Evolutionary conservation across 345 rosid genomes (phyloP).

Genomic region (Bruguiera parviflora): DNA sequence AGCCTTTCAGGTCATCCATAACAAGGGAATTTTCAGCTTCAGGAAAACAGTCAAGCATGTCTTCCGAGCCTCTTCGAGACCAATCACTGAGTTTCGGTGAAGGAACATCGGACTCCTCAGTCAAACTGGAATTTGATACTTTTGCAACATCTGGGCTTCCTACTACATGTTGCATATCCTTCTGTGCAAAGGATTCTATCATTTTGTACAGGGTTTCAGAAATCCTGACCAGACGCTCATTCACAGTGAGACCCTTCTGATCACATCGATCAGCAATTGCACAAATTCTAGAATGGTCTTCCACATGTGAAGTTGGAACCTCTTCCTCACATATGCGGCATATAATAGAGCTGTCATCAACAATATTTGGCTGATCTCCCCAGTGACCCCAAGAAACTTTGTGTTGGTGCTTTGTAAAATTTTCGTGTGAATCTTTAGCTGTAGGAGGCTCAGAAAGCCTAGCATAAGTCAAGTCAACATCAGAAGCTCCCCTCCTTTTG

Average conservation of each 20-base stretch:
- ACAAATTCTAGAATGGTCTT: conserved; percentile 95
- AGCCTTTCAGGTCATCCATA: conserved; percentile 90
- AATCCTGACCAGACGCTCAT: conserved; percentile 82
- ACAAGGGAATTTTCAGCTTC: conserved; percentile 73
- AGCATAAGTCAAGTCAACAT: conserved; percentile 36
- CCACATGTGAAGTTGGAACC: conserved; percentile 81
- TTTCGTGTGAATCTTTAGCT: conserved; percentile 59
- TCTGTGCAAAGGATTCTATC: conserved; percentile 66
- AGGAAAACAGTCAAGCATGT: conserved; percentile 95
- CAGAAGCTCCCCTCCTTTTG: conserved; percentile 40
- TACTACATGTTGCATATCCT: conserved; percentile 59
- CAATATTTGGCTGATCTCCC: conserved; percentile 66
- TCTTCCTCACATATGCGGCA: conserved; percentile 99
- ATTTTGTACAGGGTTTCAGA: conserved; percentile 91
- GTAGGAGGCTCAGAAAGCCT: conserved; percentile 47
- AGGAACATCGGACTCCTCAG: conserved; percentile 79
- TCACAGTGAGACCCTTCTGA: conserved; percentile 74
- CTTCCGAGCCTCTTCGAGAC: conserved; percentile 97
- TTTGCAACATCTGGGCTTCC: conserved; percentile 92
- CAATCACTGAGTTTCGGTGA: conserved; percentile 97
- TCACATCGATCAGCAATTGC: conserved; percentile 94
- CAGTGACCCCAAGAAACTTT: conserved; percentile 95
- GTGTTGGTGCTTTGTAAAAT: conserved; percentile 74
- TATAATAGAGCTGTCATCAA: conserved; percentile 84
- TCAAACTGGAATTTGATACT: conserved; percentile 80